Base-by-base conservation (phyloP, 1,139 yeast species). In the Yamadazyma diddensiae region DNA sequence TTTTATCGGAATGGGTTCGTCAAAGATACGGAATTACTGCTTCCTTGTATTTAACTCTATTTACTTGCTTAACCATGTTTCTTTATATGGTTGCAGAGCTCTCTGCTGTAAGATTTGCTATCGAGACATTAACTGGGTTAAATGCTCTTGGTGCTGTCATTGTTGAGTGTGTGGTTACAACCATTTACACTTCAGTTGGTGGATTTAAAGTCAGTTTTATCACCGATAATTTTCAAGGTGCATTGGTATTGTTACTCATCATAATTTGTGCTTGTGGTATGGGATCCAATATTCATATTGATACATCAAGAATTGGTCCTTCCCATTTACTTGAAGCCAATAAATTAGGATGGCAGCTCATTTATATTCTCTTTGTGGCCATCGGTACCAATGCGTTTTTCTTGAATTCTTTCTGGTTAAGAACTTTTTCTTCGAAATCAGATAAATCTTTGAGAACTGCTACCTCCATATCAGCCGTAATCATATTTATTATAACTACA, bases 1-100 rank as follows among this genome's bases (percentile, higher is more conserved):
- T 90, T 25, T 65, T 90, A 43, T 86, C 96, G n/a, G 96, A 88
- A 54, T 90, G 97, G 97, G 94, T 86, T 10, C 73, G 86, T 50
- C 78, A 76, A 26, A 68, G 97, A 42, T 90, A 70, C 51, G 97
- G 97, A 2, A 53, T 69, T 5, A 59, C 81, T 14, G 70, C 95
- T 5, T 83, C 85, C 1, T 65, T 86, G 43, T 86, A 85, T 48
- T 62, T 90, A 35, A 81, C 94, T 4, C 79, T 79, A 31, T 86
- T 88, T 58, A 87, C 96, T 3, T 73, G 90, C 37, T 70, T 90
- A 43, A 90, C 96, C 6, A 75, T 90, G 75, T 90, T 82, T 52
- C 67, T 90, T 47, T 90, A 82, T 57, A 82, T 87, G 88, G 82
- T 87, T 36, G 85, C 90, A 15, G 97, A 90, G 55, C 67, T 90